Base-by-base conservation (phyloP, 192 early-diverging fungal genomes). In the Gonapodya prolifera region DNA sequence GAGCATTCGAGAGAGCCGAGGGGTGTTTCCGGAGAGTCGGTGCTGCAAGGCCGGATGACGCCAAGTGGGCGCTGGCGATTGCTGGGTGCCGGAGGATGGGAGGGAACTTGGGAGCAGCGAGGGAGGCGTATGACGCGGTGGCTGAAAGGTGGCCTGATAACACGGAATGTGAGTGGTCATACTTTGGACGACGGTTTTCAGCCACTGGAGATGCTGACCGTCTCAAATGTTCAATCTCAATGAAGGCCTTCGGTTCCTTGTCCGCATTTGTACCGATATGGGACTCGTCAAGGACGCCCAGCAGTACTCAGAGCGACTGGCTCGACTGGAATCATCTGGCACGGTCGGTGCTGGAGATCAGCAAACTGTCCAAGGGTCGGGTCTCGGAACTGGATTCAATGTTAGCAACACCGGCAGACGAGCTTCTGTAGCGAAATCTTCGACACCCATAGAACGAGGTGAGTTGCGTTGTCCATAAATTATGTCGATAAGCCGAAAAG, bases 11-110 rank as follows among this genome's bases (percentile, higher is more conserved):
- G 75, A 85, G 87, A 76, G 88, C 88, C 17, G 78, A 88, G 31
- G 84, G 86, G 79, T 88, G 86, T 78, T 89, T 89, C 78, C 85
- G 88, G 71, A 78, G 86, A 0, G 87, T 84, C 0, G 80, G 78
- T 0, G 35, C 83, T 17, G 86, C 88, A 45, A 84, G 88, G 61
- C 88, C 88, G 0, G 69, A 31, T 36, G 82, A 87, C 73, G 81
- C 87, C n/a, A 81, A 83, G 78, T 89, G 88, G 88, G 85, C 84
- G 45, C 83, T 89, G 36, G 87, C 88, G 88, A 82, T 88, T 75
- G 88, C 88, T 18, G 83, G 83, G 75, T 89, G 88, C 69, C 84
- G 78, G 69, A 78, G 87, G 31, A 69, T 85, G 28, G 81, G 82
- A 36, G 88, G 88, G 1, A 89, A 87, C 77, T 89, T 88, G 61